phyloP scores from a whole-genome alignment of 75 land plant genomes.

The Selaginella moellendorffii region DNA sequence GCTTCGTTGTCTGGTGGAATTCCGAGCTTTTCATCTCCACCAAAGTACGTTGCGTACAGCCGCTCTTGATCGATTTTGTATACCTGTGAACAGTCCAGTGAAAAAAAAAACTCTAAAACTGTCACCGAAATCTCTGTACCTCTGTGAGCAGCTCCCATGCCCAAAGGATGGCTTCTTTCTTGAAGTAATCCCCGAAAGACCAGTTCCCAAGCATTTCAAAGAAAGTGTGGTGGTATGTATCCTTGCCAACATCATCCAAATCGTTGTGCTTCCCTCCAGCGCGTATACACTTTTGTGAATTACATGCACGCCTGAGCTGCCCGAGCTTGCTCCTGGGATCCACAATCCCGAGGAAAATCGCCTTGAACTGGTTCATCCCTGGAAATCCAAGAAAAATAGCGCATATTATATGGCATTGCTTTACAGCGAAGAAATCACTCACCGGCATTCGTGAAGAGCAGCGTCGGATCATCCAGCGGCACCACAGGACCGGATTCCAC shows the following conservation, averaged over 20 bases:
- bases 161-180: constrained; percentile 73
- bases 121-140: constrained; percentile 18
- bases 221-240: constrained; percentile 93
- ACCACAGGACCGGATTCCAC: constrained; percentile 83
- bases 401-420: no score
- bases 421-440: neutral
- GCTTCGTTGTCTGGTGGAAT: constrained; percentile 76
- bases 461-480: constrained; percentile 80
- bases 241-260: constrained; percentile 93
- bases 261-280: constrained; percentile 98
- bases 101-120: neutral
- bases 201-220: constrained; percentile 98
- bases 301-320: constrained; percentile 60
- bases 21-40: constrained; percentile 78
- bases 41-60: constrained; percentile 89
- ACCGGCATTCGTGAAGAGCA: constrained; percentile 96
- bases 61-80: constrained; percentile 57
- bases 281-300: constrained; percentile 93
- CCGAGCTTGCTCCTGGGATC: constrained; percentile 57
- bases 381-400: no score
- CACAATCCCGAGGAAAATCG: constrained; percentile 75
- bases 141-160: constrained; percentile 91
- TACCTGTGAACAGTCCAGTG: constrained; percentile 33
- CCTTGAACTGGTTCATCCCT: constrained; percentile 98
- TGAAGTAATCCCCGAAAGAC: constrained; percentile 97